Conservation (phyloP, 345 rosid genomes). For the Combretum micranthum region DNA sequence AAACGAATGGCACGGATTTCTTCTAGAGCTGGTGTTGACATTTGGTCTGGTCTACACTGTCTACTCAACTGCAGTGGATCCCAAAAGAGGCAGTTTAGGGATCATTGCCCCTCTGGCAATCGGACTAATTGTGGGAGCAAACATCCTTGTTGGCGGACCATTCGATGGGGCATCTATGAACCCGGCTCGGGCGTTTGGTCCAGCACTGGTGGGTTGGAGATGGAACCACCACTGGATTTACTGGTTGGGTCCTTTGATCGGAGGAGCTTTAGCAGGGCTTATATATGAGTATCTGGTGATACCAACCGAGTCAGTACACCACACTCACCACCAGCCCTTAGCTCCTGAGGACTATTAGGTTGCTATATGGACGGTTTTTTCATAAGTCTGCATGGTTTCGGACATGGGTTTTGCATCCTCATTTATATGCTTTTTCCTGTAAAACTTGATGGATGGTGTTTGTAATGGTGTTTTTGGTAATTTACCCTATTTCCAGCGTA, state of each 20-base stretch:
- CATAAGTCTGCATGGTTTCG: neutral
- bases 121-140: slow-evolving; percentile 31
- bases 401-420: neutral
- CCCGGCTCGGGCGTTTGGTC: slow-evolving; percentile 40
- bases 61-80: slow-evolving; percentile 34
- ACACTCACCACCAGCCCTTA: slow-evolving; percentile 64
- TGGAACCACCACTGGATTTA: slow-evolving; percentile 51
- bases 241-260: slow-evolving; percentile 41
- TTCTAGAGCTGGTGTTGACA: slow-evolving; percentile 35
- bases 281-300: slow-evolving; percentile 54
- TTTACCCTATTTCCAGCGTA: too few species aligned
- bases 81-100: slow-evolving; percentile 39
- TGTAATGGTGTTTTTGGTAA: too few species aligned
- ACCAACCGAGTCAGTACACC: slow-evolving; percentile 31
- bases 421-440: too few species aligned
- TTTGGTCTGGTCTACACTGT: slow-evolving; percentile 38
- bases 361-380: too few species aligned
- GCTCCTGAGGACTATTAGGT: slow-evolving; percentile 76
- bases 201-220: slow-evolving; percentile 44
- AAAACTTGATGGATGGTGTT: too few species aligned
- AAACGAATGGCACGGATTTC: slow-evolving; percentile 33
- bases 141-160: slow-evolving; percentile 39
- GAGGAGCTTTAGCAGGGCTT: slow-evolving; percentile 40
- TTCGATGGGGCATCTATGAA: slow-evolving; percentile 49
- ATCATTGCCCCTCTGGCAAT: slow-evolving; percentile 42